A percentile compares a stretch with the other conserved stretches of the same genome.
These are phyloP conservation scores for Echites panduratus DNA, from an alignment of 257 asterid species.

Conservation along the genomic window DNA sequence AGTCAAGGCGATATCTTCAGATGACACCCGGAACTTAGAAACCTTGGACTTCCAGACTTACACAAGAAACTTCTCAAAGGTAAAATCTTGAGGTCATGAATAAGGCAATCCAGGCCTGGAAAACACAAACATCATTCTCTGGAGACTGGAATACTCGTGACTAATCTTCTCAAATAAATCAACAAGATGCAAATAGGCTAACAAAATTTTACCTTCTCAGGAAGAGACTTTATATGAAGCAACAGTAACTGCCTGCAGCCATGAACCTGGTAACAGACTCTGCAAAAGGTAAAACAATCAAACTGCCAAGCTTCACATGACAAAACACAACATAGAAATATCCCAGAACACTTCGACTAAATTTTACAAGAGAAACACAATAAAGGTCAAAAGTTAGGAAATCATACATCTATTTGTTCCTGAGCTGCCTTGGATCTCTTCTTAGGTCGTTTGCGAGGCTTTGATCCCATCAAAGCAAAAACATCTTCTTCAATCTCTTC, in stretches of 20 bases:
- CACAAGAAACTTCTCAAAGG: constrained; percentile 25
- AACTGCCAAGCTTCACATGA: not conserved
- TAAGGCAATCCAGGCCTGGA: constrained; percentile 47
- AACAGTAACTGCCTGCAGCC: constrained; percentile 47
- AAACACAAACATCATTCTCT: constrained; percentile 7
- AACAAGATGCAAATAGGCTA: constrained; percentile 6
- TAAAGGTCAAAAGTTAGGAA: not conserved
- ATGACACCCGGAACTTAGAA: constrained; percentile 19
- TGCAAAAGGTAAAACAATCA: constrained; percentile 25
- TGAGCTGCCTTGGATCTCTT: constrained; percentile 46
- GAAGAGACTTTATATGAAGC: constrained; percentile 47
- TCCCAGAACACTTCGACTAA: not conserved
- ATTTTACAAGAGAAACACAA: not conserved
- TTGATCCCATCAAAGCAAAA: constrained; percentile 40
- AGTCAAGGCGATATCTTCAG: constrained; percentile 9
- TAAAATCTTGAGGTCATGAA: constrained; percentile 12
- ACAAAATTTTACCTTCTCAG: constrained; percentile 43
- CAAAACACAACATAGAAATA: not conserved
- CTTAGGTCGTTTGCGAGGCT: constrained; percentile 59
- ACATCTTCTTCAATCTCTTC: constrained; percentile 65
- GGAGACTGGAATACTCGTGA: not conserved
- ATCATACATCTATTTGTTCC: constrained; percentile 46
- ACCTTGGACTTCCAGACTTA: constrained; percentile 27
- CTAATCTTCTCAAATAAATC: constrained; percentile 4
- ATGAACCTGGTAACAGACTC: constrained; percentile 53